phyloP scores from a whole-genome alignment of 768 basidiomycete genomes.

The Clathrus columnatus region DNA sequence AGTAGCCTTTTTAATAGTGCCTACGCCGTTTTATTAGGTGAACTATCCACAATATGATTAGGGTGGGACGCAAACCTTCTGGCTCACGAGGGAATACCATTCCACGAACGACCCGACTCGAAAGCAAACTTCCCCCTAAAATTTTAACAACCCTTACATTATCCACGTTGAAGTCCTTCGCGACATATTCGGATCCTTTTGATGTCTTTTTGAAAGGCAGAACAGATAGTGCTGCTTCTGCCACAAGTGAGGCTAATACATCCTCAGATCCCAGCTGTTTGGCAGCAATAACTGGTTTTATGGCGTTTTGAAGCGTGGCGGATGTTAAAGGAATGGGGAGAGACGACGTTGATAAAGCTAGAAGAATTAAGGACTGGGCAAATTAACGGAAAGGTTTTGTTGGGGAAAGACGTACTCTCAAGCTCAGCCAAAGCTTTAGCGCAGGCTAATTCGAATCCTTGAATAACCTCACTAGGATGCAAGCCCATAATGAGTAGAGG shows the following conservation, averaged over 20 bases:
- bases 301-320: slow-evolving; percentile 59
- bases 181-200: slow-evolving; percentile 15
- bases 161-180: slow-evolving; percentile 94
- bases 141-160: slow-evolving; percentile 98
- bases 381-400: neutral
- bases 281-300: slow-evolving; percentile 89
- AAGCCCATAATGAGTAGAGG: slow-evolving; percentile 91
- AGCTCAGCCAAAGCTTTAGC: slow-evolving; percentile 79
- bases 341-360: slow-evolving; percentile 62
- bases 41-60: neutral
- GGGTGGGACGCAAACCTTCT: slow-evolving; percentile 55
- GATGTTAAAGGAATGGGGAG: slow-evolving; percentile 66
- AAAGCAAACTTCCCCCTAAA: slow-evolving; percentile 83
- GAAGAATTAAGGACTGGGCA: slow-evolving; percentile 10
- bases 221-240: slow-evolving; percentile 85
- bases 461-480: slow-evolving; percentile 91
- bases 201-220: slow-evolving; percentile 64
- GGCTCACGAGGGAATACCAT: slow-evolving; percentile 98
- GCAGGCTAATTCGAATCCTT: slow-evolving; percentile 90
- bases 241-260: slow-evolving; percentile 69
- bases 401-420: slow-evolving; percentile 56
- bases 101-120: slow-evolving; percentile 84
- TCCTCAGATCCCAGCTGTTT: slow-evolving; percentile 97
- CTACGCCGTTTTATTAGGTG: slow-evolving; percentile 27
- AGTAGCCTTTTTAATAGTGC: slow-evolving; percentile 70